Conservation (phyloP, 345 rosid species). For the Erodium maritimum region DNA sequence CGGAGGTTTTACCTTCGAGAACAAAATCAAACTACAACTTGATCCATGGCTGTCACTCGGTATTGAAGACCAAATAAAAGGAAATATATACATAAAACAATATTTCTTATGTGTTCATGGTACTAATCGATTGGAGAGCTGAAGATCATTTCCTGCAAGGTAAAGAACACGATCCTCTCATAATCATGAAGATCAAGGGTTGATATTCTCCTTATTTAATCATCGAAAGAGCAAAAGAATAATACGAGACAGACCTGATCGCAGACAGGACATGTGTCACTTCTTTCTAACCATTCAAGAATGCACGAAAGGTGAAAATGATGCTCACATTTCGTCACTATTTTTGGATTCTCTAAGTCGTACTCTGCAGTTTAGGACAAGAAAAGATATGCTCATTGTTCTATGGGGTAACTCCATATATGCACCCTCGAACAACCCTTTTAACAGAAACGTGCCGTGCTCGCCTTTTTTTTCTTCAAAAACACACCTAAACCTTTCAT, state of each 20-base stretch:
- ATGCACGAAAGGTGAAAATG: slow-evolving; percentile 96
- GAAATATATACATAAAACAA: slow-evolving; percentile 4
- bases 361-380: slow-evolving; percentile 47
- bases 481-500: no score
- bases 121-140: slow-evolving; percentile 40
- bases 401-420: no score
- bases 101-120: slow-evolving; percentile 10
- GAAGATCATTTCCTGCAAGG: slow-evolving; percentile 70
- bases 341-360: slow-evolving; percentile 78
- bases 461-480: no score
- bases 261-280: slow-evolving; percentile 94
- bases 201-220: not conserved
- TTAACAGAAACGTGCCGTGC: no score
- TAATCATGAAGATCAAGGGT: slow-evolving; percentile 1
- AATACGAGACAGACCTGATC: slow-evolving; percentile 43
- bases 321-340: slow-evolving; percentile 77
- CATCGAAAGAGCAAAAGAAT: not conserved
- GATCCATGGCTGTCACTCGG: slow-evolving; percentile 9
- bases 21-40: slow-evolving; percentile 10
- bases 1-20: no score
- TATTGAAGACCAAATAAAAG: not conserved
- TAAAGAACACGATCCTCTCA: not conserved
- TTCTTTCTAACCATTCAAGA: slow-evolving; percentile 99
- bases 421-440: no score
- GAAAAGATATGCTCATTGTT: not conserved